Percentiles rank a stretch among this genome's conserved stretches.
These are phyloP conservation scores for Aspergillus taichungensis DNA, from an alignment of 495 filamentous ascomycete genomes.

Conservation along the genomic window DNA sequence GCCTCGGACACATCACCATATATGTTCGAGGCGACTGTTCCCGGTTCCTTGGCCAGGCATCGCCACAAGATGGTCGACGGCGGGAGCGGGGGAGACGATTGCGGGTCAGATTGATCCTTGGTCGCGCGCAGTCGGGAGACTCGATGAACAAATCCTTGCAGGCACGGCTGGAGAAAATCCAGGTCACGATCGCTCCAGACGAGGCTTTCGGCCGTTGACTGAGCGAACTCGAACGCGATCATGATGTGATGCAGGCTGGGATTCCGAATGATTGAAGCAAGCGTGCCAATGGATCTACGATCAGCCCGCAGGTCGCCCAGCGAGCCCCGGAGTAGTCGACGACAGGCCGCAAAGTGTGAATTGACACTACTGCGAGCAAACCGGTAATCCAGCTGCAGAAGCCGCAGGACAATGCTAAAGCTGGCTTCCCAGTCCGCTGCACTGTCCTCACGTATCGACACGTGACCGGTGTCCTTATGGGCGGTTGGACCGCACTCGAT, in stretches of 20 bases:
- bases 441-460: too few species aligned
- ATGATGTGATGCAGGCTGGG: constrained; percentile 2
- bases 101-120: neutral
- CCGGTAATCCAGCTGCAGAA: constrained; percentile 5
- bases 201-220: constrained; percentile 3
- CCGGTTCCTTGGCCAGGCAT: neutral
- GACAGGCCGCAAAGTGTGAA: constrained; percentile 5
- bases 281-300: neutral
- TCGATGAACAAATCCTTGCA: neutral
- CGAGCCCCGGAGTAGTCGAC: neutral
- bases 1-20: constrained; percentile 1
- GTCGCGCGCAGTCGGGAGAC: neutral
- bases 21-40: constrained; percentile 1
- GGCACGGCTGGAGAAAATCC: neutral
- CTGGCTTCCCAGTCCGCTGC: neutral
- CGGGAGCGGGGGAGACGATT: neutral
- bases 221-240: constrained; percentile 4
- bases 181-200: constrained; percentile 4
- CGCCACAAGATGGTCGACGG: constrained; percentile 2
- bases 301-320: neutral
- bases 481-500: neutral
- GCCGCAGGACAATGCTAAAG: constrained; percentile 3
- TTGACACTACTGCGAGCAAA: constrained; percentile 1
- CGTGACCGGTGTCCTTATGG: too few species aligned
- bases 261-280: constrained; percentile 4